phyloP scores from a whole-genome alignment of 768 basidiomycete species.

The Kwoniella shandongensis region DNA sequence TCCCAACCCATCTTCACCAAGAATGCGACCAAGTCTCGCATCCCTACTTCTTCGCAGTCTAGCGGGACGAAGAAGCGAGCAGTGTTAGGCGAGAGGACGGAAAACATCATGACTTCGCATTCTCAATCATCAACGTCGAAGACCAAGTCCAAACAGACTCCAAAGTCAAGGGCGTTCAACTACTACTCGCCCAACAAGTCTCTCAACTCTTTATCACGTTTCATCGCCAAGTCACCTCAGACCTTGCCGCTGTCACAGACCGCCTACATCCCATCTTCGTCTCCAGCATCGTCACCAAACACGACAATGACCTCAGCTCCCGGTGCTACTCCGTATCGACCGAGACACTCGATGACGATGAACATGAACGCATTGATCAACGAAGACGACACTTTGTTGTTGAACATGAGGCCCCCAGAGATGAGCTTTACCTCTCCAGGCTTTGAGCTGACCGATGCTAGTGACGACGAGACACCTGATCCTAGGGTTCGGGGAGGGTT shows the following conservation, averaged over 20 bases:
- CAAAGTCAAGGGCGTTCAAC: background rate
- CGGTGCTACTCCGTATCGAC: constrained; percentile 14
- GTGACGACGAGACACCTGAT: constrained; percentile 3
- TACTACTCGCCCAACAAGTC: background rate
- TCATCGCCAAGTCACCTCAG: constrained; percentile 17
- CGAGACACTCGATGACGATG: background rate
- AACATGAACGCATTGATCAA: constrained; percentile 4
- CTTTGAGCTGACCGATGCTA: constrained; percentile 13
- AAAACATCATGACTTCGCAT: constrained; percentile 11
- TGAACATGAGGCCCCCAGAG: constrained; percentile 16
- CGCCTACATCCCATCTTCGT: constrained; percentile 13
- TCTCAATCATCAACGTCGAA: constrained; percentile 1
- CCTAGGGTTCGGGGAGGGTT: constrained; percentile 15
- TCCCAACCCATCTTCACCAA: constrained; percentile 11
- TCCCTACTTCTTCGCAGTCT: background rate
- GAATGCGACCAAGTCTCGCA: constrained; percentile 3
- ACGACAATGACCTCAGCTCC: constrained; percentile 4
- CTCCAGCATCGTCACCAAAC: constrained; percentile 7
- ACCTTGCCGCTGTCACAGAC: background rate
- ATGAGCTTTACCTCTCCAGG: constrained; percentile 9
- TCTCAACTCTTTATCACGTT: constrained; percentile 5
- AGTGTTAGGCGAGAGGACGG: constrained; percentile 23
- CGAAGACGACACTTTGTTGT: constrained; percentile 21
- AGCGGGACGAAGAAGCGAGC: constrained; percentile 9
- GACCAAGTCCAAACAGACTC: background rate